Conservation (phyloP, 2,329 filamentous ascomycete genomes). For the Aspergillus brasiliensis region DNA sequence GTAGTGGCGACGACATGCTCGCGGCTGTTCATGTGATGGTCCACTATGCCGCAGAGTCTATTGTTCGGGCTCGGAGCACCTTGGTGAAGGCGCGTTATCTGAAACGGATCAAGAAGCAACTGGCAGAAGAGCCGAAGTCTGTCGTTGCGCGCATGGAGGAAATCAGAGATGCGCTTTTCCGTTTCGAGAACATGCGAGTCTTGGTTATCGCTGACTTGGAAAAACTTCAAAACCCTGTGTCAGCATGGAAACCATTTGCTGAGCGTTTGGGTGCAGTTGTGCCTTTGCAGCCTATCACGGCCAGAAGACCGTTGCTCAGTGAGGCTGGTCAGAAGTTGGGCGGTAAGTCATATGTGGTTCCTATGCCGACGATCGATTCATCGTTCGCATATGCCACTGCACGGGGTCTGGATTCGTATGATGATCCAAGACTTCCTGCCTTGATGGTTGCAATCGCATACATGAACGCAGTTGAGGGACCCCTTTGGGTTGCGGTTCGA, state of each 20-base stretch:
- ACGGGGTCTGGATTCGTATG: slow-evolving; percentile 72
- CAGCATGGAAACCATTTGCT: slow-evolving; percentile 72
- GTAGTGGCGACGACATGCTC: slow-evolving; percentile 70
- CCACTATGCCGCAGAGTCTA: slow-evolving; percentile 75
- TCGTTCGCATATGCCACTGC: slow-evolving; percentile 81
- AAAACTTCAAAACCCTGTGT: slow-evolving; percentile 73
- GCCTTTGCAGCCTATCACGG: slow-evolving; percentile 69
- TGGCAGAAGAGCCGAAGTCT: slow-evolving; percentile 72
- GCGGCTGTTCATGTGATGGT: slow-evolving; percentile 70
- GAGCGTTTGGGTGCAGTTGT: slow-evolving; percentile 54
- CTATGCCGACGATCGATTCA: slow-evolving; percentile 89
- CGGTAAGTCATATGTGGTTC: slow-evolving; percentile 74
- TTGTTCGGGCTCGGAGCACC: slow-evolving; percentile 74
- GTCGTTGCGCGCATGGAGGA: slow-evolving; percentile 78
- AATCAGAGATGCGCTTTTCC: slow-evolving; percentile 74
- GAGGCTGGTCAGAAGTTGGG: slow-evolving; percentile 75
- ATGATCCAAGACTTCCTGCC: slow-evolving; percentile 76
- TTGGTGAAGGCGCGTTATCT: slow-evolving; percentile 87
- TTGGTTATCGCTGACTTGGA: slow-evolving; percentile 80
- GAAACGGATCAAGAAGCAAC: slow-evolving; percentile 77
- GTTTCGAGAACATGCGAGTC: slow-evolving; percentile 80
- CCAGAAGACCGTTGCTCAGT: slow-evolving; percentile 71
- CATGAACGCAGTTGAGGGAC: slow-evolving; percentile 89
- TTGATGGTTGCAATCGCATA: slow-evolving; percentile 88
- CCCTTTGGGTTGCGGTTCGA: slow-evolving; percentile 89